A percentile compares a stretch with the other conserved stretches of the same genome.
phyloP scores from a whole-genome alignment of 441 rosid species.

The Syzygium syzygioides region DNA sequence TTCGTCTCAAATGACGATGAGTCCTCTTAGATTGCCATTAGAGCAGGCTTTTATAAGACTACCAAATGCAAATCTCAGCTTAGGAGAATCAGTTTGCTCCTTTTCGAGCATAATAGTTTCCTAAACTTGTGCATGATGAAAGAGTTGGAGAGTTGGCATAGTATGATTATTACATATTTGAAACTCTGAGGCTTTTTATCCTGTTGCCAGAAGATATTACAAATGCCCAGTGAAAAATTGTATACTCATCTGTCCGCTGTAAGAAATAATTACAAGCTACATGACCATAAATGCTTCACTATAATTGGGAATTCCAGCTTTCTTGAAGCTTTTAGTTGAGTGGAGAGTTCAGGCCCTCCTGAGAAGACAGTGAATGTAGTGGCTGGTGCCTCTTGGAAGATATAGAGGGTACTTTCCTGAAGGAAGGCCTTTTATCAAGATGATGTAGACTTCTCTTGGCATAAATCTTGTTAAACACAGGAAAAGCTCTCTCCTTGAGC shows the following conservation, averaged over 20 bases:
- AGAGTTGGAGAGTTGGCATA: background rate
- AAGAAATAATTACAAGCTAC: background rate
- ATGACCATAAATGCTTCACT: background rate
- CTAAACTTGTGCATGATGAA: background rate
- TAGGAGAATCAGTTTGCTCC: background rate
- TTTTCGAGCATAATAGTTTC: background rate
- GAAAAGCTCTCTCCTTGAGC: constrained; percentile 15
- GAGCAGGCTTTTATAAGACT: background rate
- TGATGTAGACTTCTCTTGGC: constrained; percentile 5
- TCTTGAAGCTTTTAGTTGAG: constrained; percentile 1
- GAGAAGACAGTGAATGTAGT: constrained; percentile 8
- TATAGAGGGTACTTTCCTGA: background rate
- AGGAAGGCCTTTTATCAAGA: constrained; percentile 16
- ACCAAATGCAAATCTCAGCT: background rate
- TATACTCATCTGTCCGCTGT: background rate
- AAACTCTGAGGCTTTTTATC: background rate
- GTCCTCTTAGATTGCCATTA: background rate
- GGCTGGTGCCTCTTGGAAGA: constrained; percentile 15
- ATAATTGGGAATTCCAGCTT: background rate
- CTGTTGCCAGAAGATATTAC: background rate
- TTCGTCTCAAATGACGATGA: background rate
- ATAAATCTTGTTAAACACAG: constrained; percentile 9
- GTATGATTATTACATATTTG: background rate
- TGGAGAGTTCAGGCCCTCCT: constrained; percentile 17
- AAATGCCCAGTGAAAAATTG: background rate